These are phyloP conservation scores for Fremontodendron californicum DNA, from an alignment of 345 rosid species.

Conservation along the genomic window DNA sequence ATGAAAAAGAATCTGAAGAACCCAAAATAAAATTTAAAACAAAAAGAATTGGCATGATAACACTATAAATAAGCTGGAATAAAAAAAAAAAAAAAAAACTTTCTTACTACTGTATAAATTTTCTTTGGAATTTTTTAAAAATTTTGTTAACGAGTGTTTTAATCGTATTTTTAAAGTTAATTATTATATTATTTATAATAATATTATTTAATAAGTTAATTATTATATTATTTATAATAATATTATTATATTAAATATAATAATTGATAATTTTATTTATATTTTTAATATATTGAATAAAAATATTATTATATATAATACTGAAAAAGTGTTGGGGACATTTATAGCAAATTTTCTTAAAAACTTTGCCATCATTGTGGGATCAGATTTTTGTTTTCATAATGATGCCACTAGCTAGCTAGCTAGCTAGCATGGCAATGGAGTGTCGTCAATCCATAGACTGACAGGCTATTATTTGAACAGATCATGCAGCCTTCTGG, in stretches of 20 bases:
- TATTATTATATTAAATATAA: too few relatives aligned
- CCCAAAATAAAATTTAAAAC: neutral
- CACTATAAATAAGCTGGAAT: neutral
- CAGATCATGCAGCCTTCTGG: constrained; percentile 4
- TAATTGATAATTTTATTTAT: too few relatives aligned
- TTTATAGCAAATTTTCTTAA: too few relatives aligned
- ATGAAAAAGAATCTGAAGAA: neutral
- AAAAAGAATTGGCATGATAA: neutral
- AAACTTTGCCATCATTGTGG: neutral
- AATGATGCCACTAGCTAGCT: neutral
- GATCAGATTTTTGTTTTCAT: neutral
- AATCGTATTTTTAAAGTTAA: too few relatives aligned
- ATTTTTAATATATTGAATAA: too few relatives aligned
- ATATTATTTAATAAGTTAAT: too few relatives aligned
- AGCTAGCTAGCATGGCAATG: neutral
- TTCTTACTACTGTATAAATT: neutral
- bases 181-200: too few relatives aligned
- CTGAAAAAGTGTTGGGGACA: too few relatives aligned
- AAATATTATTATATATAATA: too few relatives aligned
- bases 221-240: too few relatives aligned
- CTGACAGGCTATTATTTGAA: neutral
- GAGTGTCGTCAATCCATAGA: constrained; percentile 5
- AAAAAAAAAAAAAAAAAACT: neutral
- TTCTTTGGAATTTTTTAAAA: neutral
- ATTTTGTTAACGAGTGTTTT: too few relatives aligned